phyloP scores from a whole-genome alignment of 306 rosid species.

The Quercus robur region DNA sequence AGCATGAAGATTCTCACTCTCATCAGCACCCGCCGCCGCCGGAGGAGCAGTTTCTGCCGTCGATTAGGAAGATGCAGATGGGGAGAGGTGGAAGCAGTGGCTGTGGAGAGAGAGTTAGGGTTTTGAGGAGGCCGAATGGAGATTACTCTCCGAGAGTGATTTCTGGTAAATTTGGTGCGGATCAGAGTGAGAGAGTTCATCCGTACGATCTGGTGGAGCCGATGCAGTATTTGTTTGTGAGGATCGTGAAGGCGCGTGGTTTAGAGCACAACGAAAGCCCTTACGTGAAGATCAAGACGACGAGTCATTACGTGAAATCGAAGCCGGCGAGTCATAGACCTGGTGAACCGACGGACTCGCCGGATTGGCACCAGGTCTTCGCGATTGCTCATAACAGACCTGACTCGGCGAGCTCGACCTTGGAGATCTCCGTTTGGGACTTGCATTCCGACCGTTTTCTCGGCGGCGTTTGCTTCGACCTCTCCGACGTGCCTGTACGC shows the following conservation, averaged over 20 bases:
- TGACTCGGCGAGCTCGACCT: slow-evolving; percentile 42
- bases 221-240: slow-evolving; percentile 75
- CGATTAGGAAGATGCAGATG: slow-evolving; percentile 69
- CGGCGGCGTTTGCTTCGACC: slow-evolving; percentile 71
- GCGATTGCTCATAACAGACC: slow-evolving; percentile 50
- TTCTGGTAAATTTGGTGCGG: slow-evolving; percentile 24
- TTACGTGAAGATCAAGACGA: slow-evolving; percentile 51
- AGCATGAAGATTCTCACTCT: no score
- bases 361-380: slow-evolving; percentile 79
- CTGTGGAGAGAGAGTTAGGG: slow-evolving; percentile 52
- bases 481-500: slow-evolving; percentile 44
- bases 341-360: slow-evolving; percentile 64
- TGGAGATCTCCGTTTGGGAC: slow-evolving; percentile 80
- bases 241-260: slow-evolving; percentile 75
- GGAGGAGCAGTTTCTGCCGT: slow-evolving; percentile 43
- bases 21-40: slow-evolving; percentile 4
- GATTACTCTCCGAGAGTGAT: slow-evolving; percentile 73
- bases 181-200: slow-evolving; percentile 52
- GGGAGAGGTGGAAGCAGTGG: slow-evolving; percentile 26
- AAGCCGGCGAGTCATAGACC: slow-evolving; percentile 51
- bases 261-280: slow-evolving; percentile 49
- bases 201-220: slow-evolving; percentile 86
- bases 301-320: slow-evolving; percentile 41
- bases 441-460: slow-evolving; percentile 53
- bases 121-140: slow-evolving; percentile 50